Evolutionary conservation across 116 monocot genomes (phyloP).

Genomic region (Trichopus zeylanicus): DNA sequence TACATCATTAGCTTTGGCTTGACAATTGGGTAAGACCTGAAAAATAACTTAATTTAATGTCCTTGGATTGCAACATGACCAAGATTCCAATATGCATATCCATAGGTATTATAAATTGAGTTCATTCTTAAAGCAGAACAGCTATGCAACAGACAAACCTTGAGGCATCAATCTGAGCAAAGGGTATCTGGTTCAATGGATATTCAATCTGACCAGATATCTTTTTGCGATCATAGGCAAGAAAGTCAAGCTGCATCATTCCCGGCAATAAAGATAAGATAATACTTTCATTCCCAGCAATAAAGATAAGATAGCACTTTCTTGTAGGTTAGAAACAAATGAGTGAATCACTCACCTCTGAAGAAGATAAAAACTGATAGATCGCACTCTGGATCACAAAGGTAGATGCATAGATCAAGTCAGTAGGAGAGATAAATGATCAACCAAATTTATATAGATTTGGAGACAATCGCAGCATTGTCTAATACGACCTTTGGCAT

Average conservation of each 20-base stretch:
- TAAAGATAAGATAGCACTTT: no score
- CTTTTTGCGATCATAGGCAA: constrained; percentile 39
- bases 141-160: constrained; percentile 11
- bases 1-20: constrained; percentile 18
- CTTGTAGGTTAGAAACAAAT: no score
- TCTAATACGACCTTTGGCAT: constrained; percentile 38
- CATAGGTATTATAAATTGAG: neutral
- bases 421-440: neutral
- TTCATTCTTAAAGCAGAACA: neutral
- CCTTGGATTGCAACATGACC: no score
- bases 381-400: constrained; percentile 46
- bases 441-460: constrained; percentile 3
- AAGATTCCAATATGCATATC: neutral
- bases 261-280: neutral
- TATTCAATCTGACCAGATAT: constrained; percentile 42
- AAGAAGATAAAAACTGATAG: constrained; percentile 41
- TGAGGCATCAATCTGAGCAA: constrained; percentile 1
- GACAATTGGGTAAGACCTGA: constrained; percentile 13
- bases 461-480: neutral
- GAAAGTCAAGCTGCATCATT: constrained; percentile 45
- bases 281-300: neutral
- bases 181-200: constrained; percentile 8
- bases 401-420: neutral
- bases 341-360: constrained; percentile 24
- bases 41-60: neutral